Base-by-base conservation (phyloP, 1,139 yeast genomes). In the Petasospora rhodanensis region DNA sequence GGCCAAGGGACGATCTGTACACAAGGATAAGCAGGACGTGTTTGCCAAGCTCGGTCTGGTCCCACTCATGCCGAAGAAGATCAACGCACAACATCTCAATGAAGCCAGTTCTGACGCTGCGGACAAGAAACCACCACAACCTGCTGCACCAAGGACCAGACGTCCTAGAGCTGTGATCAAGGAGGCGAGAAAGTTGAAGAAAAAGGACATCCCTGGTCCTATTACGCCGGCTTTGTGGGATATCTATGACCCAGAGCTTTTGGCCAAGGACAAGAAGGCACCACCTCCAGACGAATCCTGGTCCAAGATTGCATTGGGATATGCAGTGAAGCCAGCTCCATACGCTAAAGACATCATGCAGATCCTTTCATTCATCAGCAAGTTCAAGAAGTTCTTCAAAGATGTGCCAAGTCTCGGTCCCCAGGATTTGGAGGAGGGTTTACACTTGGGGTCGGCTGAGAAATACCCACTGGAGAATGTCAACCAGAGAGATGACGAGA, bases 361-460 rank as follows among this genome's bases (percentile, higher is more conserved):
- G 35, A 51, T 74, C 5, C 53, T 71, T 41, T 56, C 69, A 7
- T 74, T 65, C 38, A 50, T 71, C 22, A 59, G 60, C 31, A 71
- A 68, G 45, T 74, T 73, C 43, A 56, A 53, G 34, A 51, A 54
- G 6, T 56, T 56, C 23, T 58, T 62, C 28, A 38, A 39, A 3
- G 58, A 53, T 10, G 38, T 70, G 9, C 58, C 61, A 17, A 57
- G 59, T 21, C 33, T 62, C 19, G 64, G 68, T 0, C 76, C 78
- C 10, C 70, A 66, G 39, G 74, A 70, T 44, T 58, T 74, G 21
- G 79, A 73, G 45, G 51, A 56, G 15, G 79, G 79, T 1, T 53
- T 73, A 26, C 61, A 70, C 18, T 51, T 73, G 23, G 57, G 60
- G 10, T 21, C 37, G 9, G 30, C 37, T 14, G 24, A 24, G 4